Conservation (phyloP, 2,329 filamentous ascomycete species). For the Sclerotinia sclerotiorum region DNA sequence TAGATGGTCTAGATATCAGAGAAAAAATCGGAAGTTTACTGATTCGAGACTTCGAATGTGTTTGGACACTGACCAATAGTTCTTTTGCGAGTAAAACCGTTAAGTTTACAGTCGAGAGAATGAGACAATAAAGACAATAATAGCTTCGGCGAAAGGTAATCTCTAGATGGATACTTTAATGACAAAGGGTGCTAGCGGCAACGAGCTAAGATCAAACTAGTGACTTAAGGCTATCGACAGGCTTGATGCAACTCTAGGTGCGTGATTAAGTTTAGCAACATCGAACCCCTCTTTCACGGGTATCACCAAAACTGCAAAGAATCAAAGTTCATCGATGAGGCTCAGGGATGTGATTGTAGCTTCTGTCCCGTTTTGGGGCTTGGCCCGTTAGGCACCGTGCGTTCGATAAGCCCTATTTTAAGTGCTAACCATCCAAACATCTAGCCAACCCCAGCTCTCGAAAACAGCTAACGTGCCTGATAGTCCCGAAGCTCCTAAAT, state of each 20-base stretch:
- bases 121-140: not conserved
- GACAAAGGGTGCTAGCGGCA: not conserved
- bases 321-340: not conserved
- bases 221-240: not conserved
- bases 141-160: not conserved
- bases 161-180: not conserved
- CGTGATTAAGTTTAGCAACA: not conserved
- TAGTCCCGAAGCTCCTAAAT: not conserved
- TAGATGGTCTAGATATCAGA: not conserved
- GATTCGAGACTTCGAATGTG: not conserved
- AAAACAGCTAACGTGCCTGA: not conserved
- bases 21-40: not conserved
- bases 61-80: not conserved
- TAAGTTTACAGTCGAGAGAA: not conserved
- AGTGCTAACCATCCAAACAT: slow-evolving; percentile 1
- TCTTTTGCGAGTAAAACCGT: not conserved
- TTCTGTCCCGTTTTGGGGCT: not conserved
- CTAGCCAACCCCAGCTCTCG: not conserved
- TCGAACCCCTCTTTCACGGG: not conserved
- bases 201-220: not conserved
- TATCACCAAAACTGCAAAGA: not conserved
- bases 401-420: not conserved
- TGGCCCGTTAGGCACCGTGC: not conserved
- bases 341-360: not conserved
- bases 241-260: not conserved